Conservation (phyloP, 306 rosid genomes). For the Vigna radiata region DNA sequence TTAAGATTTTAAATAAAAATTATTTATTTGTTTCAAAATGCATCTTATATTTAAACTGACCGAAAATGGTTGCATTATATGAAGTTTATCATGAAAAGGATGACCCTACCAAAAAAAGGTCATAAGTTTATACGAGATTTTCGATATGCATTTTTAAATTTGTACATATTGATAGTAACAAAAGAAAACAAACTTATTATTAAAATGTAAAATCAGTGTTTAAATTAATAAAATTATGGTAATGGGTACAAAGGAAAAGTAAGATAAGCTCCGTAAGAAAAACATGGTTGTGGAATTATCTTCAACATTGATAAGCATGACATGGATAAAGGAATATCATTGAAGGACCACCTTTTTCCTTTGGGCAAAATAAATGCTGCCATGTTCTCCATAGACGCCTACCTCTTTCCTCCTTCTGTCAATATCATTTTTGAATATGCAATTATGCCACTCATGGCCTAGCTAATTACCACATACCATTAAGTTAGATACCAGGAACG, state of each 20-base stretch:
- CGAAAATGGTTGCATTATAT: too few species aligned
- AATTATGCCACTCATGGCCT: background rate
- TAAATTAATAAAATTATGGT: background rate
- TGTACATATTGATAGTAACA: too few species aligned
- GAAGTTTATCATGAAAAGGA: too few species aligned
- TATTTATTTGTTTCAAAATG: too few species aligned
- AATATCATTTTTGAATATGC: constrained; percentile 6
- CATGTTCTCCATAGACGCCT: too few species aligned
- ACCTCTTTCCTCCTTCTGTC: constrained; percentile 1
- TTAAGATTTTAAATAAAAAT: too few species aligned
- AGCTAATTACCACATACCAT: background rate
- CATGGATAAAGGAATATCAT: background rate
- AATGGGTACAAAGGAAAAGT: background rate
- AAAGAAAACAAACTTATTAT: background rate
- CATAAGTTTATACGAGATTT: too few species aligned
- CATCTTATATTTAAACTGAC: too few species aligned
- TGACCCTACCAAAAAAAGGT: too few species aligned
- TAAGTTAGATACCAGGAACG: background rate
- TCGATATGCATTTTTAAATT: too few species aligned
- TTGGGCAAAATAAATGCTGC: constrained; percentile 13
- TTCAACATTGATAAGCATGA: too few species aligned
- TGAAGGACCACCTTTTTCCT: constrained; percentile 18
- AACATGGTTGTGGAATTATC: too few species aligned
- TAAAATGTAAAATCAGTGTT: background rate
- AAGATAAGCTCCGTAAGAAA: background rate